Percentiles rank a stretch among this genome's conserved stretches.
These are phyloP conservation scores for Hypoxylon sp. DNA, from an alignment of 2,329 filamentous ascomycete species.

Conservation along the genomic window DNA sequence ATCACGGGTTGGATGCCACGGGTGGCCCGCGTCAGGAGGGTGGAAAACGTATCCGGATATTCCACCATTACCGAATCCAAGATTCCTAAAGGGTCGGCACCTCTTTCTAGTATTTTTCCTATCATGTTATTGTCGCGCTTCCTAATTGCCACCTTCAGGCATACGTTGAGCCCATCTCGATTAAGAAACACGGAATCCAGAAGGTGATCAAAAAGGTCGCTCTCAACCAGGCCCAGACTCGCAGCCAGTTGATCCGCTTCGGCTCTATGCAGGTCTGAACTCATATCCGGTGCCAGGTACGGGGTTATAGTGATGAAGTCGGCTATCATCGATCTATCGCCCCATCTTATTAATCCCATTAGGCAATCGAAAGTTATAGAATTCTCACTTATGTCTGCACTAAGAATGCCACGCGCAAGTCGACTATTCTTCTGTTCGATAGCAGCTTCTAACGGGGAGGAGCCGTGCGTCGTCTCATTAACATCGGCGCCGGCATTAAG, in stretches of 20 bases:
- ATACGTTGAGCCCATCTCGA: not conserved
- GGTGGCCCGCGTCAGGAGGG: not conserved
- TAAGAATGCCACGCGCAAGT: not conserved
- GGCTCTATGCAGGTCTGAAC: no score
- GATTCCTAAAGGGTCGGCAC: not conserved
- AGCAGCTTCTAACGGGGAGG: not conserved
- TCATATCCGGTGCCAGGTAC: no score
- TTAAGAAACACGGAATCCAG: not conserved
- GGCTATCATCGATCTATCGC: not conserved
- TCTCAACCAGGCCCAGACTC: not conserved
- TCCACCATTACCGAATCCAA: not conserved
- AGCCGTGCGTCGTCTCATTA: not conserved
- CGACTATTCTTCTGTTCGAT: not conserved
- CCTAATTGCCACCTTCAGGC: not conserved
- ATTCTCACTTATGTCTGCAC: not conserved
- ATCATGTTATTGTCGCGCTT: not conserved
- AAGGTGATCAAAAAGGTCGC: not conserved
- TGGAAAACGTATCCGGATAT: no score
- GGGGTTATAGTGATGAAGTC: not conserved
- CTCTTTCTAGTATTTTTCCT: not conserved
- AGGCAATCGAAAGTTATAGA: not conserved
- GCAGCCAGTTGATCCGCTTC: not conserved
- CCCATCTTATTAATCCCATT: not conserved
- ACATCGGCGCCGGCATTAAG: not conserved
- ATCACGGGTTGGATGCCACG: not conserved